Percentiles rank a stretch among this genome's conserved stretches.
phyloP scores from a whole-genome alignment of 352 stramenopile genomes.

The Phytophthora sp. region DNA sequence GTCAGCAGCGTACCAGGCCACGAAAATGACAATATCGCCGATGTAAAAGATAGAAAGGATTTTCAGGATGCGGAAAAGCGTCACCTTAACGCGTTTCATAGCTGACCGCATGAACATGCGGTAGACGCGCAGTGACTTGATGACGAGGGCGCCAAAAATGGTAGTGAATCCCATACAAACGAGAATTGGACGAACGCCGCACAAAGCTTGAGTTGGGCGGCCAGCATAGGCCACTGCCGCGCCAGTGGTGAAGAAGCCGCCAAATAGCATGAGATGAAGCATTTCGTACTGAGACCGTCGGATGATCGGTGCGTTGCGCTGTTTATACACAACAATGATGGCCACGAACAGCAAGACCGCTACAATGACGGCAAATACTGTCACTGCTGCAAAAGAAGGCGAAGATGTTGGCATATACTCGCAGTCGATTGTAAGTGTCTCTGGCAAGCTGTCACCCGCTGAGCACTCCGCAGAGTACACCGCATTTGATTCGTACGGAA shows the following conservation, averaged over 20 bases:
- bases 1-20: conserved; percentile 40
- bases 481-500: conserved; percentile 22
- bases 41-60: conserved; percentile 42
- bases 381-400: conserved; percentile 14
- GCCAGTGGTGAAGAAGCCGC: conserved; percentile 41
- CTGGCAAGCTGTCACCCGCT: conserved; percentile 19
- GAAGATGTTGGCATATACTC: conserved; percentile 43
- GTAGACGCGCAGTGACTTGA: conserved; percentile 66
- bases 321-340: conserved; percentile 30
- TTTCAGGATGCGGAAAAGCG: conserved; percentile 43
- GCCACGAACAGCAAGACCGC: conserved; percentile 5
- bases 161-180: conserved; percentile 49
- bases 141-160: conserved; percentile 49
- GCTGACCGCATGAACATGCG: conserved; percentile 51
- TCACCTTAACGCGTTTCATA: conserved; percentile 53
- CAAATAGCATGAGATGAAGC: conserved; percentile 45
- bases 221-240: conserved; percentile 42
- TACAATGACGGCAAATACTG: conserved; percentile 23
- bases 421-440: conserved; percentile 36
- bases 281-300: conserved; percentile 56
- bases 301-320: conserved; percentile 47
- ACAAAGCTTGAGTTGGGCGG: conserved; percentile 27
- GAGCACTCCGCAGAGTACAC: conserved; percentile 37
- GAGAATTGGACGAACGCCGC: conserved; percentile 38
- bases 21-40: conserved; percentile 45